Evolutionary conservation across 495 filamentous ascomycete genomes (phyloP).

Genomic region (Pyrenula massariospora): DNA sequence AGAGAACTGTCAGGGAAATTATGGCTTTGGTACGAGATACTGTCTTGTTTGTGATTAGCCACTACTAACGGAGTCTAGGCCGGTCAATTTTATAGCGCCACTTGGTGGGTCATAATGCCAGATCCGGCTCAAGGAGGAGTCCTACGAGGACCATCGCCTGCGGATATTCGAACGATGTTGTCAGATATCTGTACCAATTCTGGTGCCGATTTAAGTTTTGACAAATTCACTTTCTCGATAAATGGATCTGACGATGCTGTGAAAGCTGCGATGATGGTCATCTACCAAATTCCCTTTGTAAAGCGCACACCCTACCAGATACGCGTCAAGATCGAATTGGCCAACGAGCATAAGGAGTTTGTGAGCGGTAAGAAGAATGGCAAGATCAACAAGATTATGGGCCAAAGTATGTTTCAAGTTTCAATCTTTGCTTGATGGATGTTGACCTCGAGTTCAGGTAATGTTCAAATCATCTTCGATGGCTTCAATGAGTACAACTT

Average conservation of each 20-base stretch:
- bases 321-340: constrained; percentile 93
- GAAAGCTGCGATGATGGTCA: constrained; percentile 83
- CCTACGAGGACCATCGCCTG: constrained; percentile 55
- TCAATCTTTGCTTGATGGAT: constrained; percentile 2
- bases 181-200: constrained; percentile 94
- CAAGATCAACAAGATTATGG: constrained; percentile 99
- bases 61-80: constrained; percentile 43
- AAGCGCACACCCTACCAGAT: constrained; percentile 81
- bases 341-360: constrained; percentile 99
- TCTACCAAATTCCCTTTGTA: constrained; percentile 84
- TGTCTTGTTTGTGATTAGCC: neutral
- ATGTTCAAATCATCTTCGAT: constrained; percentile 98
- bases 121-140: constrained; percentile 45
- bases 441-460: constrained; percentile 36
- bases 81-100: constrained; percentile 94
- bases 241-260: constrained; percentile 92
- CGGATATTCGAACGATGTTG: constrained; percentile 79
- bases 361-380: constrained; percentile 99
- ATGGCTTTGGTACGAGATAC: constrained; percentile 66
- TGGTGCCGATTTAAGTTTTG: constrained; percentile 86
- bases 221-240: constrained; percentile 86
- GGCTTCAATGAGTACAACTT: constrained; percentile 99
- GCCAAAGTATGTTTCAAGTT: constrained; percentile 53
- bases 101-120: constrained; percentile 84
- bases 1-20: constrained; percentile 85